These are phyloP conservation scores for Cryptococcus wingfieldii DNA, from an alignment of 1,284 basidiomycete genomes.

Conservation along the genomic window DNA sequence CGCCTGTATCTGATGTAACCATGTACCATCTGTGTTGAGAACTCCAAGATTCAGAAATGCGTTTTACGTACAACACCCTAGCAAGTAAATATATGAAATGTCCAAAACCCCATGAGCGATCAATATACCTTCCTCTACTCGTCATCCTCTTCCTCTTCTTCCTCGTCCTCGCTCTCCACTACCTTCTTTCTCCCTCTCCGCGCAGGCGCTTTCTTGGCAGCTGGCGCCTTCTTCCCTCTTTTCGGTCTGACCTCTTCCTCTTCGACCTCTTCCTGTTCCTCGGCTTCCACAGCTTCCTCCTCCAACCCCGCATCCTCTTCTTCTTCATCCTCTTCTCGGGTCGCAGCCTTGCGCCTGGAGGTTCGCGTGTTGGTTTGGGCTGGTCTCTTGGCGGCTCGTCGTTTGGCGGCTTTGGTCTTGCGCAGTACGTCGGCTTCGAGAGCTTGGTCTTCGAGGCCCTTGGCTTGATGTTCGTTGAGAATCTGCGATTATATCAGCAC, in stretches of 20 bases:
- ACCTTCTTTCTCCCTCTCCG: slow-evolving; percentile 13
- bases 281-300: slow-evolving; percentile 5
- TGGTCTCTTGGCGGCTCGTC: slow-evolving; percentile 50
- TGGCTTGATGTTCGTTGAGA: slow-evolving; percentile 71
- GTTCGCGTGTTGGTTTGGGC: slow-evolving; percentile 1
- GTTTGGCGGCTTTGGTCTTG: slow-evolving; percentile 74
- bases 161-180: slow-evolving; percentile 12
- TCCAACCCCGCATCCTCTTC: slow-evolving; percentile 12
- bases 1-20: too few species aligned
- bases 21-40: too few species aligned
- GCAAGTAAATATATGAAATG: not conserved
- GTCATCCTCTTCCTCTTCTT: slow-evolving; percentile 12
- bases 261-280: slow-evolving; percentile 4
- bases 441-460: slow-evolving; percentile 86
- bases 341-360: slow-evolving; percentile 10
- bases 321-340: slow-evolving; percentile 15
- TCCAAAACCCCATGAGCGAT: too few species aligned
- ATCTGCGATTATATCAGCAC: slow-evolving; percentile 54
- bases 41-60: too few species aligned
- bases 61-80: not conserved
- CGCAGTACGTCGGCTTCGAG: slow-evolving; percentile 76
- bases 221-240: slow-evolving; percentile 7
- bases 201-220: slow-evolving; percentile 11
- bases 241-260: slow-evolving; percentile 5
- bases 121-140: not conserved